Evolutionary conservation across 768 basidiomycete genomes (phyloP).

Genomic region (Tephrocybe rancida): DNA sequence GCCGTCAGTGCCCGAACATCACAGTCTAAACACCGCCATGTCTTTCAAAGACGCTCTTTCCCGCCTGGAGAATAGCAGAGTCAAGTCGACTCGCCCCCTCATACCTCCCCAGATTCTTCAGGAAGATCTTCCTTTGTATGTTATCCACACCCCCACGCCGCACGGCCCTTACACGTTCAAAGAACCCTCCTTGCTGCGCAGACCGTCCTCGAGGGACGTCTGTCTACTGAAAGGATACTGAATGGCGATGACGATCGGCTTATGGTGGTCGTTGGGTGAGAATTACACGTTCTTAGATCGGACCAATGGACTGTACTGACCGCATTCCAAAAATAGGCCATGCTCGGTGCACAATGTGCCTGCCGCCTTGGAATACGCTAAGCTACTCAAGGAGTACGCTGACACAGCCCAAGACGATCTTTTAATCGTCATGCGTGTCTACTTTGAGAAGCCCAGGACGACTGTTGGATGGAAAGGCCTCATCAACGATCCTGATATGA

Average conservation of each 20-base stretch:
- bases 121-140: constrained; percentile 89
- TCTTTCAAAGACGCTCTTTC: constrained; percentile 78
- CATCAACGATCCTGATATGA: constrained; percentile 96
- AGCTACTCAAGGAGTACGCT: constrained; percentile 76
- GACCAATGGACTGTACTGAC: neutral
- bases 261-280: constrained; percentile 87
- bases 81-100: constrained; percentile 83
- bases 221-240: constrained; percentile 76
- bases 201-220: constrained; percentile 86
- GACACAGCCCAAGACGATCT: constrained; percentile 82
- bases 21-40: constrained; percentile 58
- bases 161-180: constrained; percentile 7
- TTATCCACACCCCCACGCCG: constrained; percentile 14
- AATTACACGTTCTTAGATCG: constrained; percentile 3
- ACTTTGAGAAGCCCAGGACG: constrained; percentile 96
- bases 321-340: constrained; percentile 50
- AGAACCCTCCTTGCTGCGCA: constrained; percentile 83
- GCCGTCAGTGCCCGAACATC: constrained; percentile 41
- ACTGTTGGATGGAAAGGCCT: constrained; percentile 99
- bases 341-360: constrained; percentile 94
- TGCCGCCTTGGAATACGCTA: constrained; percentile 87
- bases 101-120: constrained; percentile 95
- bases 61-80: constrained; percentile 85
- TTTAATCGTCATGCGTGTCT: constrained; percentile 96
- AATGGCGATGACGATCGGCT: constrained; percentile 90